These are phyloP conservation scores for Monascus ruber DNA, from an alignment of 2,329 filamentous ascomycete species.

Conservation along the genomic window DNA sequence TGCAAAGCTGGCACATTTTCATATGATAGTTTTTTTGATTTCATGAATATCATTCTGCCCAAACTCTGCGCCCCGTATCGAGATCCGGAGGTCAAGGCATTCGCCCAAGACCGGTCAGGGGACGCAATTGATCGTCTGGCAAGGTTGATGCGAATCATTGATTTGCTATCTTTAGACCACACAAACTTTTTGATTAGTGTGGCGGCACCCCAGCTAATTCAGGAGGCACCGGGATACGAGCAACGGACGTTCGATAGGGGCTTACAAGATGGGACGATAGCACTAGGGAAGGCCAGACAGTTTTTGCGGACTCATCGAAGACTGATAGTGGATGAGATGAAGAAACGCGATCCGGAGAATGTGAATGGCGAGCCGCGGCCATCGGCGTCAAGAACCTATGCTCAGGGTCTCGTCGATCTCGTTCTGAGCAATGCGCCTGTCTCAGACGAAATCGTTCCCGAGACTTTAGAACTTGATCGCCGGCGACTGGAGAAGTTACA, in stretches of 20 bases:
- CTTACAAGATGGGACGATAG: slow-evolving; percentile 39
- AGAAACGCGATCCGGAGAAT: slow-evolving; percentile 33
- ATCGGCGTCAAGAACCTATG: slow-evolving; percentile 39
- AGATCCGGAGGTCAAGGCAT: slow-evolving; percentile 46
- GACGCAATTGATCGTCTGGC: slow-evolving; percentile 54
- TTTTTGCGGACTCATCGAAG: slow-evolving; percentile 41
- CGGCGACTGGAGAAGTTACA: slow-evolving; percentile 43
- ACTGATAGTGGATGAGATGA: slow-evolving; percentile 38
- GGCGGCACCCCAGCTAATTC: slow-evolving; percentile 48
- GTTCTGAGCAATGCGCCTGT: slow-evolving; percentile 44
- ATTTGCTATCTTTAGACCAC: slow-evolving; percentile 52
- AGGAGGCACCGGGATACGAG: slow-evolving; percentile 52
- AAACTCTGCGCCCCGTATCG: slow-evolving; percentile 56
- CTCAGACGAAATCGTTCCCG: slow-evolving; percentile 43
- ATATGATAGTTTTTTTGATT: slow-evolving; percentile 52
- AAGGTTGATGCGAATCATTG: slow-evolving; percentile 51
- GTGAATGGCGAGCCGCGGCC: slow-evolving; percentile 24
- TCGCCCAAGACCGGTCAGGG: slow-evolving; percentile 40
- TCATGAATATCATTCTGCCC: slow-evolving; percentile 51
- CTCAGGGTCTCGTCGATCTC: slow-evolving; percentile 48
- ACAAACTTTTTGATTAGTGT: slow-evolving; percentile 55
- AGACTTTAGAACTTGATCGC: slow-evolving; percentile 48
- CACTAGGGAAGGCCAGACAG: slow-evolving; percentile 41
- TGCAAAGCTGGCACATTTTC: slow-evolving; percentile 51
- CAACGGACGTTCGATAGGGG: slow-evolving; percentile 47